Evolutionary conservation across 2,329 filamentous ascomycete species (phyloP).

Genomic region (Fusarium setosum): DNA sequence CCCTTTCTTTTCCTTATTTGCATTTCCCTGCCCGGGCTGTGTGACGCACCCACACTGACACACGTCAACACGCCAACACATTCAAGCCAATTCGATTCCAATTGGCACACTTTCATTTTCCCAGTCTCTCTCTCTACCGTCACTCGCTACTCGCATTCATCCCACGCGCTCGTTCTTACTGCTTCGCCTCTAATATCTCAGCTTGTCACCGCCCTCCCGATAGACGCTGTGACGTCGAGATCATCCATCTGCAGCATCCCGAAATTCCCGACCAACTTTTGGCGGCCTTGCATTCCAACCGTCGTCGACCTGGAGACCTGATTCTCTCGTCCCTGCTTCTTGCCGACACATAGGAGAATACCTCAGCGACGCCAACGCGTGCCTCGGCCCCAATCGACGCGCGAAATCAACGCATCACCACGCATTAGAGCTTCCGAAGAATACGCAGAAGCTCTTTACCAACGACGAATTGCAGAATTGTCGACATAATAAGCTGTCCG

Average conservation of each 20-base stretch:
- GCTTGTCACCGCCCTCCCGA: conserved; percentile 17
- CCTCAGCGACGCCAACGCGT: conserved; percentile 13
- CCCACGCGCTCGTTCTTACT: conserved; percentile 23
- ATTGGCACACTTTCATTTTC: conserved; percentile 26
- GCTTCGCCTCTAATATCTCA: conserved; percentile 24
- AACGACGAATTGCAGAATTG: conserved; percentile 9
- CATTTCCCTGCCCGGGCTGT: conserved; percentile 11
- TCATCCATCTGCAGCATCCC: conserved; percentile 17
- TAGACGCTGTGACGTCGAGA: conserved; percentile 14
- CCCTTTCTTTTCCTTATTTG: conserved; percentile 22
- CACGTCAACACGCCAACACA: conserved; percentile 31
- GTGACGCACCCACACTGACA: conserved; percentile 34
- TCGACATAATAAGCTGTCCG: conserved; percentile 10
- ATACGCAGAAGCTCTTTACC: conserved; percentile 1
- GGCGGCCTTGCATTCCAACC: conserved; percentile 38
- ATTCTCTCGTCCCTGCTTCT: conserved; percentile 22
- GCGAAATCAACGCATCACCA: conserved; percentile 20
- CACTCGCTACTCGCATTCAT: conserved; percentile 28
- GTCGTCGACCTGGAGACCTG: conserved; percentile 36
- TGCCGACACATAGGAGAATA: conserved; percentile 10
- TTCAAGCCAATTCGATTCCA: conserved; percentile 2
- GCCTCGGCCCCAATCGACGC: conserved; percentile 10
- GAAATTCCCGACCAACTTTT: conserved; percentile 17
- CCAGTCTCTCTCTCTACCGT: conserved; percentile 23
- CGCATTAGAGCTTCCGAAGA: conserved; percentile 18